Evolutionary conservation across 2,329 filamentous ascomycete species (phyloP), one percentile per base, ranked within the genome.

Genomic region (Cercospora zeina): DNA sequence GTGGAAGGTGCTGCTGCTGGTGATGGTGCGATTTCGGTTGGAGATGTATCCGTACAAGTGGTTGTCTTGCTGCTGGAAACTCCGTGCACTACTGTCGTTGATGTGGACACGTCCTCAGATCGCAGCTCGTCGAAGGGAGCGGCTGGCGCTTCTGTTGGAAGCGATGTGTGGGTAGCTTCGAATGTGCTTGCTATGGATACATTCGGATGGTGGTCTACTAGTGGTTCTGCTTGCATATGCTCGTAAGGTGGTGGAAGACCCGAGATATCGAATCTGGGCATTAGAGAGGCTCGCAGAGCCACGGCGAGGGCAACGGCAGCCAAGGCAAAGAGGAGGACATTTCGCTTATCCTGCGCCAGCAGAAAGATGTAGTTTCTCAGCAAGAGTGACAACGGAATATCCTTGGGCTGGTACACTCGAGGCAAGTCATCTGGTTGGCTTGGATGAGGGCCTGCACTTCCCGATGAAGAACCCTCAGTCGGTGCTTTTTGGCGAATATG

Each of bases 331-430:
- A 85, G 80, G 16, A 78, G 74, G 10, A 84, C 73, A 67, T 86
- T 87, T 37, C 81, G 78, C 50, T 77, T 77, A 66, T 87, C 85
- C 49, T 77, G 77, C 2, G 81, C 76, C 19, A 85, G 73, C 1
- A 84, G 73, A 24, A 79, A 74, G 16, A 85, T 61, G 67, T 85
- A 86, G 68, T 85, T 85, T 62, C 77, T 75, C 49, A 85, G 63
- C 13, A 86, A 74, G 0, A 80, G 79, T 14, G 77, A 75, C 0
- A 87, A 73, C 2, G 83, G 82, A 19, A 85, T 77, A 14, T 86
- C 77, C 14, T 72, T 69, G 0, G 68, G 66, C 10, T 59, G 64
- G 54, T 73, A 75, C 3, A 73, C 69, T 31, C 65, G 69, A 7
- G 74, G 73, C 14, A 75, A 61, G n/a, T 72, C 64, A 14, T 50